A percentile compares a stretch with the other conserved stretches of the same genome.
phyloP scores from a whole-genome alignment of 306 rosid genomes.

The Medicago lupulina region DNA sequence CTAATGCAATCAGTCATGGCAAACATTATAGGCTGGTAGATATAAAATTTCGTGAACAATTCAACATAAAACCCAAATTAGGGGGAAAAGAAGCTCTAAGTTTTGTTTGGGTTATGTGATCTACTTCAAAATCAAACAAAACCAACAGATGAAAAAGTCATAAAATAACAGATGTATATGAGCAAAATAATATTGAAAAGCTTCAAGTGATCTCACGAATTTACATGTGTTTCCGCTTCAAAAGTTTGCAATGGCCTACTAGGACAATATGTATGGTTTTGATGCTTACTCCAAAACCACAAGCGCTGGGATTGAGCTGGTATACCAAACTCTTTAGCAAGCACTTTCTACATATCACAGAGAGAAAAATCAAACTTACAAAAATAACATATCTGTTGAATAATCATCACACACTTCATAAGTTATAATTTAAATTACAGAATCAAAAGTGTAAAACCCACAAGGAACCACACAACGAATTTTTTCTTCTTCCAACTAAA shows the following conservation, averaged over 20 bases:
- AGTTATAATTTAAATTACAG: too few relatives aligned
- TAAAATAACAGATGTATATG: not conserved
- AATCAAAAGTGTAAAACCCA: too few relatives aligned
- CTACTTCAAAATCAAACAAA: not conserved
- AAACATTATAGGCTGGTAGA: not conserved
- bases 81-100: not conserved
- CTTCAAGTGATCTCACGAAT: not conserved
- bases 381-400: too few relatives aligned
- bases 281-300: not conserved
- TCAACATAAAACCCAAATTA: not conserved
- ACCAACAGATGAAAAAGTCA: not conserved
- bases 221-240: not conserved
- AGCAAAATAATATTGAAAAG: not conserved
- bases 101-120: not conserved
- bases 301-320: not conserved
- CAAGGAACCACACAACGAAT: too few relatives aligned
- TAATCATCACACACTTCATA: not conserved
- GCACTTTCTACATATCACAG: not conserved
- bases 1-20: not conserved
- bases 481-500: not conserved
- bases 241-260: not conserved
- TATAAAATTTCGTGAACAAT: not conserved
- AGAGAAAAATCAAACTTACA: not conserved
- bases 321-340: not conserved
- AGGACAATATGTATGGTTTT: not conserved